A percentile compares a stretch with the other conserved stretches of the same genome.
phyloP scores from a whole-genome alignment of 78 protist species.

The Dictyostelium firmibasis region DNA sequence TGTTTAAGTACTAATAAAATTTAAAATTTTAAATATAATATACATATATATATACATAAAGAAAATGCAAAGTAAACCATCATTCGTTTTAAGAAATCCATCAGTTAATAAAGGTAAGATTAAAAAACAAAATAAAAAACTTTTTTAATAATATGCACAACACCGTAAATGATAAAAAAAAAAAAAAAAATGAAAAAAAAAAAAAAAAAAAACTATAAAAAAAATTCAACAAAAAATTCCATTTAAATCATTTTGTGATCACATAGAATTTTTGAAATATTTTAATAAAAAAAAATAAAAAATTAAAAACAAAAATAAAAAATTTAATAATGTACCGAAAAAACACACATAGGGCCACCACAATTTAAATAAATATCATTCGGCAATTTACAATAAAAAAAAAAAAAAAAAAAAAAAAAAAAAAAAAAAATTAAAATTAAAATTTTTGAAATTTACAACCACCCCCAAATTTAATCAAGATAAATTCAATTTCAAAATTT shows the following conservation, averaged over 20 bases:
- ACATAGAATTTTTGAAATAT: not conserved
- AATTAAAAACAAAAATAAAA: no score
- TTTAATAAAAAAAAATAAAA: no score
- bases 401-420: not conserved
- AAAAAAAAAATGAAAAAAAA: not conserved
- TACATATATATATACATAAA: no score
- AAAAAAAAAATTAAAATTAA: no score
- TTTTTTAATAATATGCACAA: no score
- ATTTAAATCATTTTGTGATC: not conserved
- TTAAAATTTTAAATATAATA: not conserved
- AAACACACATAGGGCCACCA: not conserved
- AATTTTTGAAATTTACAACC: not conserved
- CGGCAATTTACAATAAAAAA: not conserved
- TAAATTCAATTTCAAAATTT: not conserved
- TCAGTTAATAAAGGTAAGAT: slow-evolving; percentile 27
- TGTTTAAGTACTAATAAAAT: not conserved
- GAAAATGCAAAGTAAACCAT: slow-evolving; percentile 23
- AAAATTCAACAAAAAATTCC: not conserved
- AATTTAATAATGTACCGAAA: not conserved
- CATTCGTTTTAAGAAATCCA: slow-evolving; percentile 37
- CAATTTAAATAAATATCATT: not conserved
- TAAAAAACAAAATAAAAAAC: not conserved
- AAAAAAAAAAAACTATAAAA: not conserved
- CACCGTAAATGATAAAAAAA: not conserved
- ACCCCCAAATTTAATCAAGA: not conserved